A percentile compares a stretch with the other conserved stretches of the same genome.
Conservation (phyloP, 2,329 filamentous ascomycete genomes). For the Claviceps africana region DNA sequence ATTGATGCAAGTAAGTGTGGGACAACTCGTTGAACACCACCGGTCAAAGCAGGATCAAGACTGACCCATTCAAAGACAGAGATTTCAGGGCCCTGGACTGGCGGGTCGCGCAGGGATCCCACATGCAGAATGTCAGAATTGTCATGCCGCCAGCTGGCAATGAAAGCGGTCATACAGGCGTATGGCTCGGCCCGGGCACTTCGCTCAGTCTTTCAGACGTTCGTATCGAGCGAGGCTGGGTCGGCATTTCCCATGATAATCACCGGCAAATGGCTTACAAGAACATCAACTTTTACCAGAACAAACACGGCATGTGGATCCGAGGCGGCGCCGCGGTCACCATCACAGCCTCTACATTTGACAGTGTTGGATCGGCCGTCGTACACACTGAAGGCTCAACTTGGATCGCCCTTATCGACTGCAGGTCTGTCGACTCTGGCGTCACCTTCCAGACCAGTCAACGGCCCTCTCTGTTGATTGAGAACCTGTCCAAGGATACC, state of each 20-base stretch:
- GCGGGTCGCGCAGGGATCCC: conserved; percentile 29
- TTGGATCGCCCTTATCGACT: conserved; percentile 28
- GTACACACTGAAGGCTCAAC: conserved; percentile 22
- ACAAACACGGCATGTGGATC: conserved; percentile 21
- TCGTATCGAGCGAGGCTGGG: conserved; percentile 26
- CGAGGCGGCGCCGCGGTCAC: conserved; percentile 23
- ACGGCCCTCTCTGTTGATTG: conserved; percentile 27
- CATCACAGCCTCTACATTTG: conserved; percentile 25
- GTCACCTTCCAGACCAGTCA: conserved; percentile 22
- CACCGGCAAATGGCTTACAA: conserved; percentile 31
- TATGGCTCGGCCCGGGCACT: conserved; percentile 25
- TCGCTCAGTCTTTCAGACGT: conserved; percentile 28
- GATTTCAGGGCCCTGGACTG: conserved; percentile 27
- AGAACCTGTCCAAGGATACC: conserved; percentile 28
- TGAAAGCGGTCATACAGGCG: conserved; percentile 26
- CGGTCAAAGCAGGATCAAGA: background rate
- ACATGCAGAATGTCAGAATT: conserved; percentile 29
- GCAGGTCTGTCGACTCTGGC: conserved; percentile 26
- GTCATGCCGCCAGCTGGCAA: conserved; percentile 22
- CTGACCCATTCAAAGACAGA: conserved; percentile 8
- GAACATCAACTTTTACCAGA: conserved; percentile 28
- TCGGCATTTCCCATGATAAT: conserved; percentile 27
- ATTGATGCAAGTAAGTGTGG: conserved; percentile 16
- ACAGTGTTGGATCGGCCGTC: conserved; percentile 23
- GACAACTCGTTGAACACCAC: background rate